phyloP scores from a whole-genome alignment of 306 rosid species.

The Vigna hirtella region DNA sequence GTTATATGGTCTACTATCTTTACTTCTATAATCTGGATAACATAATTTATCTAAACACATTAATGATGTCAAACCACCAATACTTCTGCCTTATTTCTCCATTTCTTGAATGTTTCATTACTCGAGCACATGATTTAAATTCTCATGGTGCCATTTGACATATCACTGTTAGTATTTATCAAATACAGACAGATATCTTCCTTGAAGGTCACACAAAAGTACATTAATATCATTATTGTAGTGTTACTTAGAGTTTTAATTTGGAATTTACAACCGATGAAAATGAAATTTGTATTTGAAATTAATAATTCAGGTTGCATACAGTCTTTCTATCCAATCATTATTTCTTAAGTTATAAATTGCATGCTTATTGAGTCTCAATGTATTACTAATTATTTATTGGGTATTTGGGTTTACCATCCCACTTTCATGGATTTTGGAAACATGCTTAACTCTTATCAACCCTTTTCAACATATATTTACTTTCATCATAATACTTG shows the following conservation, averaged over 20 bases:
- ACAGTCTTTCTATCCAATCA: neutral
- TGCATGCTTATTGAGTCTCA: neutral
- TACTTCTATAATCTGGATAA: neutral
- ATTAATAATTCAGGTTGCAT: constrained; percentile 14
- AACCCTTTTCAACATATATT: neutral
- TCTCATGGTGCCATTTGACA: constrained; percentile 20
- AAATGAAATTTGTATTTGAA: constrained; percentile 19
- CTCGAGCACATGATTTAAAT: constrained; percentile 22
- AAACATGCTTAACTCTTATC: neutral
- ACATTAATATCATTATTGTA: neutral
- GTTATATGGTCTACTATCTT: neutral
- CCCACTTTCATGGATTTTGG: neutral
- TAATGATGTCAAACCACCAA: constrained; percentile 25
- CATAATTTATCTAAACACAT: neutral
- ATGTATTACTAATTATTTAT: constrained; percentile 7
- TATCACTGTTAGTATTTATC: constrained; percentile 23
- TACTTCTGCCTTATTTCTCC: constrained; percentile 29
- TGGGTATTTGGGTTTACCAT: neutral
- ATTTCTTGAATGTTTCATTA: constrained; percentile 5
- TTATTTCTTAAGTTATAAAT: neutral
- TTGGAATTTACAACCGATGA: neutral
- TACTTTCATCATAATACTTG: neutral
- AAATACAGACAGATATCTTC: neutral
- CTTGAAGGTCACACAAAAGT: neutral
- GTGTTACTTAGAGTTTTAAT: neutral